A percentile compares a stretch with the other conserved stretches of the same genome.
phyloP scores from a whole-genome alignment of 345 rosid species.

The Camelina laxa region DNA sequence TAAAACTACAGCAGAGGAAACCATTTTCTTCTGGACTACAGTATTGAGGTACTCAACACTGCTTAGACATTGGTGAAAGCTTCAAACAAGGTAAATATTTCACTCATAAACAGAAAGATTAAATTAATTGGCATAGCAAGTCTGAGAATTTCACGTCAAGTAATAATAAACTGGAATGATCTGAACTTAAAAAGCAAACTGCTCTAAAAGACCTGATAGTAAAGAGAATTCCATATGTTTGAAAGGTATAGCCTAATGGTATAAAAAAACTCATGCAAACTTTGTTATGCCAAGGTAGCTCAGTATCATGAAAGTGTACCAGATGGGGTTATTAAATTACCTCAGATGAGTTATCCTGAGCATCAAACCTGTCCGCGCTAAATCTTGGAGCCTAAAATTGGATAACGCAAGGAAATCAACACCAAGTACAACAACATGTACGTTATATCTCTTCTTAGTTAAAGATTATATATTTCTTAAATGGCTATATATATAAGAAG shows the following conservation, averaged over 20 bases:
- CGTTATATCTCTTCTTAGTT: neutral
- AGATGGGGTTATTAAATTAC: constrained; percentile 42
- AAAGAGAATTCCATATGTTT: constrained; percentile 1
- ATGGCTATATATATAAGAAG: neutral
- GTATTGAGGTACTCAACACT: neutral
- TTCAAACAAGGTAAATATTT: neutral
- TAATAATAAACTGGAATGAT: neutral
- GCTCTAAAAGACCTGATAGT: neutral
- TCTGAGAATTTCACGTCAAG: neutral
- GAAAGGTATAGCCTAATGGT: neutral
- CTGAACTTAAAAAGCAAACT: neutral
- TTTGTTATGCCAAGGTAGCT: constrained; percentile 13
- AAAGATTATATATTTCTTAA: neutral
- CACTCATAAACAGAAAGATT: constrained; percentile 7
- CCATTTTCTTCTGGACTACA: constrained; percentile 8
- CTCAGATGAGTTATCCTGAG: constrained; percentile 63
- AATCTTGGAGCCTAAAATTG: constrained; percentile 62
- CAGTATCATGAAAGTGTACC: constrained; percentile 7
- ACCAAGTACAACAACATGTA: neutral
- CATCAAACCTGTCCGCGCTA: constrained; percentile 51
- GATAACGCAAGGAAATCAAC: constrained; percentile 26
- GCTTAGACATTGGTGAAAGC: neutral
- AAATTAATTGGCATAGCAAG: neutral
- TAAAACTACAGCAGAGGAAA: constrained; percentile 14
- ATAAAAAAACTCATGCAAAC: neutral